Percentiles rank a stretch among this genome's conserved stretches.
Evolutionary conservation across 352 stramenopile species (phyloP).

Genomic region (Blastocystis sp.): DNA sequence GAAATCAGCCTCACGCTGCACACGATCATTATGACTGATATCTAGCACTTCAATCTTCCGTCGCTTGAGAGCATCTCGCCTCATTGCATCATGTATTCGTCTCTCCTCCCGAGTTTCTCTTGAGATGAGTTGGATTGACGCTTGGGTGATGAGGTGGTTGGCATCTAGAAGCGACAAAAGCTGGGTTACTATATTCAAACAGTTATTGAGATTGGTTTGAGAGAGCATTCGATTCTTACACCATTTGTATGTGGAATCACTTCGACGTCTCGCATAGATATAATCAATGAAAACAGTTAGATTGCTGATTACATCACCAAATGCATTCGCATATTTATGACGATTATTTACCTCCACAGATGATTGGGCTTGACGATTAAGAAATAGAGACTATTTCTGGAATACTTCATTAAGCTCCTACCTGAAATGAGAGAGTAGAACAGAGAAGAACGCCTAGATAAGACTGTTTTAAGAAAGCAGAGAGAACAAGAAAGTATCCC

Average conservation of each 20-base stretch:
- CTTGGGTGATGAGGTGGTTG: neutral
- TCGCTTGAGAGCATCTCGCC: neutral
- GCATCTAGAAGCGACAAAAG: neutral
- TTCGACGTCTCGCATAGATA: neutral
- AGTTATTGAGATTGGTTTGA: neutral
- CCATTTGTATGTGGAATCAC: neutral
- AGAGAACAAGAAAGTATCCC: constrained; percentile 26
- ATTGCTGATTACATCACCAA: constrained; percentile 23
- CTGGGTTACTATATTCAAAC: neutral
- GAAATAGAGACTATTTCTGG: constrained; percentile 34
- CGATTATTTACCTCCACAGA: constrained; percentile 60
- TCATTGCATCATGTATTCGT: neutral
- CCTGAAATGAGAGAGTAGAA: constrained; percentile 43
- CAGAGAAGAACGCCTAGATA: constrained; percentile 5
- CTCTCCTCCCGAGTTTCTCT: constrained; percentile 12
- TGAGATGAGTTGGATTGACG: neutral
- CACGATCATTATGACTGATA: constrained; percentile 17
- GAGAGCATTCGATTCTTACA: constrained; percentile 52
- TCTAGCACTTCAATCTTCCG: constrained; percentile 5
- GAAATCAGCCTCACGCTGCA: constrained; percentile 39
- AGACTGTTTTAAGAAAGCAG: constrained; percentile 9
- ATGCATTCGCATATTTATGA: constrained; percentile 9
- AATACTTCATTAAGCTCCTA: neutral
- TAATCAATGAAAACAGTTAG: constrained; percentile 11
- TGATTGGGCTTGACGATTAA: constrained; percentile 21